Percentiles rank a stretch among this genome's conserved stretches.
Evolutionary conservation across 371 early-diverging fungal genomes (phyloP).

Genomic region (Mucor saturninus): DNA sequence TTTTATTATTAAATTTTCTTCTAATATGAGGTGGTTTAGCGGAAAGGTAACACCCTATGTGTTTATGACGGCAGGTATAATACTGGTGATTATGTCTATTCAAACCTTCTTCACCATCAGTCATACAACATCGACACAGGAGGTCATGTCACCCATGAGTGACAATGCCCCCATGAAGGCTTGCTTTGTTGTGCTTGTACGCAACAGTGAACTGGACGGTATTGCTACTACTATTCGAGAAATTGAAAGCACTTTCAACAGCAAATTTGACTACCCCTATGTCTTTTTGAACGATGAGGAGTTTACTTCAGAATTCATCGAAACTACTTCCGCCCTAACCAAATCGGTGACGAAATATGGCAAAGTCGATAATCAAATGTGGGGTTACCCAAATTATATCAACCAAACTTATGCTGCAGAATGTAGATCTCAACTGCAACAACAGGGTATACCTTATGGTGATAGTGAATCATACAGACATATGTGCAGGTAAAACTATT

Average conservation of each 20-base stretch:
- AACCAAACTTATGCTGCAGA: slow-evolving; percentile 70
- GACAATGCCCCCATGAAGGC: slow-evolving; percentile 41
- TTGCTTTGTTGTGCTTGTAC: slow-evolving; percentile 68
- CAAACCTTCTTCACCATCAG: slow-evolving; percentile 15
- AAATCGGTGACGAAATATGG: slow-evolving; percentile 61
- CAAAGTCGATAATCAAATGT: slow-evolving; percentile 56
- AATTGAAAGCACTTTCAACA: slow-evolving; percentile 87
- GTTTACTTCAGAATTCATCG: slow-evolving; percentile 76
- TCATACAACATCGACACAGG: not conserved
- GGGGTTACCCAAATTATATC: slow-evolving; percentile 88
- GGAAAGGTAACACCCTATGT: slow-evolving; percentile 14
- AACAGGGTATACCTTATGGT: slow-evolving; percentile 78
- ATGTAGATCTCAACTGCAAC: slow-evolving; percentile 61
- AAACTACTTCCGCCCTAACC: slow-evolving; percentile 61
- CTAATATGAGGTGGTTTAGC: slow-evolving; percentile 16
- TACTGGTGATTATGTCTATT: slow-evolving; percentile 17
- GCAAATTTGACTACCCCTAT: slow-evolving; percentile 86
- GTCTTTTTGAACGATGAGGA: slow-evolving; percentile 87
- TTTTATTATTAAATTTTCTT: not conserved
- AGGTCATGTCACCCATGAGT: not conserved
- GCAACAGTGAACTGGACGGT: slow-evolving; percentile 80
- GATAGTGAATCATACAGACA: slow-evolving; percentile 86
- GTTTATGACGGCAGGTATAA: slow-evolving; percentile 11
- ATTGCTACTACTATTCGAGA: slow-evolving; percentile 74
- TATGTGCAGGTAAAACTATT: slow-evolving; percentile 75